Conservation (phyloP, 306 rosid genomes). For the Corylus americana region DNA sequence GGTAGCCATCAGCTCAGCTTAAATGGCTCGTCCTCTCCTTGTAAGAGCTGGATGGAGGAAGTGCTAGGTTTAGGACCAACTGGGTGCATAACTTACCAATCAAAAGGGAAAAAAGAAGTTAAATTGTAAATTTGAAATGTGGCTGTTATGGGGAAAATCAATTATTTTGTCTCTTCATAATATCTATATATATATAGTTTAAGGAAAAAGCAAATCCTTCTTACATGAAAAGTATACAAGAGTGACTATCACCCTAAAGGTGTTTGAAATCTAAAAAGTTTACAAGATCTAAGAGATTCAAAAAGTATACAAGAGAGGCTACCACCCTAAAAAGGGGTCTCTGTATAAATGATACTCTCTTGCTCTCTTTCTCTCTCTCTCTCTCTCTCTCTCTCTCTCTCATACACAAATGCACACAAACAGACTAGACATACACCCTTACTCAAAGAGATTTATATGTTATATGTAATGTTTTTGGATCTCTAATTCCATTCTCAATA, state of each 20-base stretch:
- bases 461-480: constrained; percentile 11
- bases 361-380: background rate
- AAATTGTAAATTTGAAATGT: background rate
- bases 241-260: too few species aligned
- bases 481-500: constrained; percentile 29
- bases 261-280: too few species aligned
- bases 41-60: background rate
- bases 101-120: background rate
- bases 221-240: too few species aligned
- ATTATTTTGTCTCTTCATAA: background rate
- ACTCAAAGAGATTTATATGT: background rate
- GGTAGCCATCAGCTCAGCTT: background rate
- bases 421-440: too few species aligned
- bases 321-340: too few species aligned
- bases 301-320: too few species aligned
- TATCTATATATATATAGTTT: background rate
- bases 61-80: background rate
- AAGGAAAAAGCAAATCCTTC: too few species aligned
- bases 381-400: background rate
- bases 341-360: too few species aligned
- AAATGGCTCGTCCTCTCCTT: background rate
- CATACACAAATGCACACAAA: too few species aligned
- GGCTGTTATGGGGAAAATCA: background rate
- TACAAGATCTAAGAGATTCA: too few species aligned
- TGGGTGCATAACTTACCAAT: background rate